Conservation (phyloP, 805 yeast species). For the Yamadazyma takamatsuzukensis region DNA sequence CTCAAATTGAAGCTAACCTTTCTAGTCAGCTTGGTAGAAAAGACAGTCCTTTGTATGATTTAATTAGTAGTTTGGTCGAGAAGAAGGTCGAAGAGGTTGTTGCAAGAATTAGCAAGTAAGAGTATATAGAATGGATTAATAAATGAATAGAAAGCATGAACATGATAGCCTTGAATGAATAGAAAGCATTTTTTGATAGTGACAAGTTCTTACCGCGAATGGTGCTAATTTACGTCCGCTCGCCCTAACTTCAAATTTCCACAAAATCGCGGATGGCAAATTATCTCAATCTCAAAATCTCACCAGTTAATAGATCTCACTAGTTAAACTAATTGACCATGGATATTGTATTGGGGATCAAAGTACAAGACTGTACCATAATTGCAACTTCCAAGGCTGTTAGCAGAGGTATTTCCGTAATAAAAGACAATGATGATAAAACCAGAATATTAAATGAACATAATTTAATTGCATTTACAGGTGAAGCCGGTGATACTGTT, state of each 20-base stretch:
- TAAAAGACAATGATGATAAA: conserved; percentile 42
- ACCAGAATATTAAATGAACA: conserved; percentile 65
- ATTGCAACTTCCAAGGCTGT: conserved; percentile 94
- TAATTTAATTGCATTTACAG: conserved; percentile 82
- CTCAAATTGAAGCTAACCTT: conserved; percentile 66
- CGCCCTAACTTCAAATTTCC: neutral
- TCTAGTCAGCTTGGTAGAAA: conserved; percentile 49
- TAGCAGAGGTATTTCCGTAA: conserved; percentile 56
- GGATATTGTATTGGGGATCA: conserved; percentile 91
- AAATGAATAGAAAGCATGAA: too few species aligned
- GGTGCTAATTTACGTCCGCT: too few species aligned
- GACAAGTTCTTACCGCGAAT: too few species aligned
- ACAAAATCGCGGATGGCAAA: conserved; percentile 6
- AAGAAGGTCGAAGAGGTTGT: conserved; percentile 19
- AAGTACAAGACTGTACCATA: conserved; percentile 74
- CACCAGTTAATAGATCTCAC: too few species aligned
- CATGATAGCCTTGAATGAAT: too few species aligned
- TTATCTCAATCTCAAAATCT: too few species aligned
- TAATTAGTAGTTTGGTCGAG: conserved; percentile 39
- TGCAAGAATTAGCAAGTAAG: too few species aligned
- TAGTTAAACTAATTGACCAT: too few species aligned
- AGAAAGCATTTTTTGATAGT: too few species aligned
- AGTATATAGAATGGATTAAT: too few species aligned
- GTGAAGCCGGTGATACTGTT: conserved; percentile 95
- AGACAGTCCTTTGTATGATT: conserved; percentile 45